Percentiles rank a stretch among this genome's conserved stretches.
Conservation (phyloP, 441 rosid species). For the Manihot esculenta region DNA sequence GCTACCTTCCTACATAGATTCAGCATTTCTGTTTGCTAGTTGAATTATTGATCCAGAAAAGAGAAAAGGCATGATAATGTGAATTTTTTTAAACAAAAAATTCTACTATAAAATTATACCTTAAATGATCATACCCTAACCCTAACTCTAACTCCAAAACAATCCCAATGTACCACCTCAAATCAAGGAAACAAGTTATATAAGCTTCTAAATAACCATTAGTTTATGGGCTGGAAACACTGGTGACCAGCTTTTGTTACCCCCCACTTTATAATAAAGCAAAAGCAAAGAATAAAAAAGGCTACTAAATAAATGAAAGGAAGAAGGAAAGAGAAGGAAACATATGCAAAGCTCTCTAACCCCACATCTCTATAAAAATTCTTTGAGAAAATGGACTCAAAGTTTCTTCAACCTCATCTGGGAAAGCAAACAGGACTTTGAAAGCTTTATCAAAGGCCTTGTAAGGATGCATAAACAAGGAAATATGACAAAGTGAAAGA, state of each 20-base stretch:
- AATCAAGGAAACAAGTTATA: slow-evolving; percentile 37
- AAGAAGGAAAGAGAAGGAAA: slow-evolving; percentile 34
- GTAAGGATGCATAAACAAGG: slow-evolving; percentile 48
- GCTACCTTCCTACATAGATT: background rate
- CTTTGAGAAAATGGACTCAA: slow-evolving; percentile 27
- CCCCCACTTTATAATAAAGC: slow-evolving; percentile 93
- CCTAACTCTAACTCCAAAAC: slow-evolving; percentile 21
- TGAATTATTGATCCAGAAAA: slow-evolving; percentile 32
- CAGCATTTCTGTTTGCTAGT: slow-evolving; percentile 13
- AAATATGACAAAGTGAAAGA: slow-evolving; percentile 36
- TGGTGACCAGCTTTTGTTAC: slow-evolving; percentile 53
- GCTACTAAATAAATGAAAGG: slow-evolving; percentile 39
- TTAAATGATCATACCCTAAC: slow-evolving; percentile 18
- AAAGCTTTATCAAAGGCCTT: slow-evolving; percentile 37
- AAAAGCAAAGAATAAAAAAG: slow-evolving; percentile 64
- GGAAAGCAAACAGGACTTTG: slow-evolving; percentile 42
- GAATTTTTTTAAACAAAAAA: slow-evolving; percentile 14
- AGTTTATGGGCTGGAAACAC: slow-evolving; percentile 38
- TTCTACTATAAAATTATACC: background rate
- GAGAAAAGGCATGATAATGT: slow-evolving; percentile 22
- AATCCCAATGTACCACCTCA: slow-evolving; percentile 47
- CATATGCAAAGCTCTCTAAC: slow-evolving; percentile 31
- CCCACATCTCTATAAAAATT: slow-evolving; percentile 51
- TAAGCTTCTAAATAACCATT: slow-evolving; percentile 27
- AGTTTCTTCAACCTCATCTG: slow-evolving; percentile 54